These are phyloP conservation scores for Arthonia radiata DNA, from an alignment of 495 filamentous ascomycete genomes.

Conservation along the genomic window DNA sequence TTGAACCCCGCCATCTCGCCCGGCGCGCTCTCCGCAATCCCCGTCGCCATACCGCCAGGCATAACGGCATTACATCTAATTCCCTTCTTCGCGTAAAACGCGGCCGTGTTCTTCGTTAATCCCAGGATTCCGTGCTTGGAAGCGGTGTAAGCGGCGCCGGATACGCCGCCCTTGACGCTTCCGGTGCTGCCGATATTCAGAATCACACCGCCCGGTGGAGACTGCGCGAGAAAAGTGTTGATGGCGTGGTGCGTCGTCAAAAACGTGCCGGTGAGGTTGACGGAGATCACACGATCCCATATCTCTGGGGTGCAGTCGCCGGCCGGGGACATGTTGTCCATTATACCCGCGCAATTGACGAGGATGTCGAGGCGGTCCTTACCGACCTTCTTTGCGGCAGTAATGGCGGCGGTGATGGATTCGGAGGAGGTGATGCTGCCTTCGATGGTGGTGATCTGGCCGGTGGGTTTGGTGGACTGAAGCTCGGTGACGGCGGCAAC, in stretches of 20 bases:
- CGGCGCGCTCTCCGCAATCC: conserved; percentile 25
- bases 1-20: conserved; percentile 21
- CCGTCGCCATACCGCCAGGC: conserved; percentile 30
- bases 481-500: conserved; percentile 4
- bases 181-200: background rate
- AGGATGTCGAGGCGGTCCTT: conserved; percentile 21
- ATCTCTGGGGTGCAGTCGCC: conserved; percentile 22
- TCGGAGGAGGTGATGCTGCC: conserved; percentile 5
- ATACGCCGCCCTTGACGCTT: background rate
- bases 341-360: conserved; percentile 25
- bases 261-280: conserved; percentile 36
- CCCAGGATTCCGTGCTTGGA: conserved; percentile 30
- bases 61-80: conserved; percentile 31
- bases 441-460: conserved; percentile 5
- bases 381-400: conserved; percentile 7
- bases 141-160: conserved; percentile 28
- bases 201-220: conserved; percentile 6
- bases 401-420: conserved; percentile 7
- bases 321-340: conserved; percentile 28
- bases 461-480: conserved; percentile 1
- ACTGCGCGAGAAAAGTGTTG: conserved; percentile 17
- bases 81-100: conserved; percentile 28
- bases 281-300: conserved; percentile 31
- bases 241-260: conserved; percentile 27
- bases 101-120: conserved; percentile 37